A percentile compares a stretch with the other conserved stretches of the same genome.
phyloP scores from a whole-genome alignment of 768 basidiomycete species.

The Collybia sp. region DNA sequence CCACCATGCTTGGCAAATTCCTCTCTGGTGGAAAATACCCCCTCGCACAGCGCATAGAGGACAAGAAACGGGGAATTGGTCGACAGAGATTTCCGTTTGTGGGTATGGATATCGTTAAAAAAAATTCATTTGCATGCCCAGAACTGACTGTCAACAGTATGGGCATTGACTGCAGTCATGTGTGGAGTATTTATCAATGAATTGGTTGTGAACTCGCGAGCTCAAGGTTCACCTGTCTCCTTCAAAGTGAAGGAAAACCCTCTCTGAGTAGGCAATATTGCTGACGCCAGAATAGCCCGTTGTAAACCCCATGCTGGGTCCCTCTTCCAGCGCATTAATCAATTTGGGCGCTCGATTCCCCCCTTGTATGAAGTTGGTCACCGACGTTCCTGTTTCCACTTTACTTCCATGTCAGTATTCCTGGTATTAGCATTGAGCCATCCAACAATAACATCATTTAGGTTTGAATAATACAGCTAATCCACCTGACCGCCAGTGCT shows the following conservation, averaged over 20 bases:
- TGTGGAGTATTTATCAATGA: slow-evolving; percentile 78
- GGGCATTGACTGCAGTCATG: slow-evolving; percentile 63
- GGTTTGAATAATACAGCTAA: slow-evolving; percentile 85
- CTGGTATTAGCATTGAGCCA: background rate
- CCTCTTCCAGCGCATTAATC: slow-evolving; percentile 78
- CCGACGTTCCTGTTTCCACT: slow-evolving; percentile 47
- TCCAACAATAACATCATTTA: slow-evolving; percentile 14
- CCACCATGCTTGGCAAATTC: slow-evolving; percentile 33
- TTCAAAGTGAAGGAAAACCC: slow-evolving; percentile 53
- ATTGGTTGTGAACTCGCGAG: slow-evolving; percentile 65
- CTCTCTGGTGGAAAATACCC: slow-evolving; percentile 52
- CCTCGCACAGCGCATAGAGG: slow-evolving; percentile 77
- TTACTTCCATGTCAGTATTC: slow-evolving; percentile 51
- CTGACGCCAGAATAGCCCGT: slow-evolving; percentile 44
- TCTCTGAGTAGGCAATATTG: background rate
- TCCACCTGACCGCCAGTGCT: slow-evolving; percentile 64
- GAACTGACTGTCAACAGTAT: slow-evolving; percentile 39
- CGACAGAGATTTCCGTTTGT: slow-evolving; percentile 77
- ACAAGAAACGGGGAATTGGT: slow-evolving; percentile 82
- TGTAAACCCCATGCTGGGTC: slow-evolving; percentile 90
- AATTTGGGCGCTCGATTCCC: slow-evolving; percentile 89
- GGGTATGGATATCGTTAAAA: slow-evolving; percentile 36
- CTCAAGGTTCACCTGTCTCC: slow-evolving; percentile 82
- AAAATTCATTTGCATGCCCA: background rate
- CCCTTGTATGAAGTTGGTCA: slow-evolving; percentile 82